These are phyloP conservation scores for Boletus bicolor DNA, from an alignment of 768 basidiomycete species.

Conservation along the genomic window DNA sequence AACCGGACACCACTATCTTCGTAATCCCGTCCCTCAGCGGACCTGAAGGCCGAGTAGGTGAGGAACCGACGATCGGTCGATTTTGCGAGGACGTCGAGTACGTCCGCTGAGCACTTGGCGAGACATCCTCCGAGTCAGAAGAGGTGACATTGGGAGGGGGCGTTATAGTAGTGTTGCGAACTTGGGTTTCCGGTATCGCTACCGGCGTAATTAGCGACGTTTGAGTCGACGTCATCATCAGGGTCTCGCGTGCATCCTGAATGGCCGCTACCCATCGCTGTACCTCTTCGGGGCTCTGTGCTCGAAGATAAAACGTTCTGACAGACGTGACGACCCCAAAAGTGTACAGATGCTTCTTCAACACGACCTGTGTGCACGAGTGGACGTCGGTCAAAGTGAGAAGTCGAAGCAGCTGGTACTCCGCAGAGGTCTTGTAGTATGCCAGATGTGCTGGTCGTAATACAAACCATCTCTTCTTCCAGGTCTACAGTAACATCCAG, in stretches of 20 bases:
- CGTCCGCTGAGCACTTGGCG: slow-evolving; percentile 42
- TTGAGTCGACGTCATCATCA: slow-evolving; percentile 62
- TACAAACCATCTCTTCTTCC: slow-evolving; percentile 99
- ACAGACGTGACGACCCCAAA: slow-evolving; percentile 90
- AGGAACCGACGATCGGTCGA: slow-evolving; percentile 37
- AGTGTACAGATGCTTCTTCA: slow-evolving; percentile 86
- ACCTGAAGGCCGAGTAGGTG: slow-evolving; percentile 42
- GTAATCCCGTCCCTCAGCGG: slow-evolving; percentile 49
- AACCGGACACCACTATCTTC: slow-evolving; percentile 83
- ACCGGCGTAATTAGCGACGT: slow-evolving; percentile 52
- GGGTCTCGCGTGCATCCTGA: slow-evolving; percentile 66
- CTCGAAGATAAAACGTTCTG: slow-evolving; percentile 90
- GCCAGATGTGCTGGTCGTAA: slow-evolving; percentile 87
- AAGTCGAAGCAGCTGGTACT: slow-evolving; percentile 88
- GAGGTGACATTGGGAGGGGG: slow-evolving; percentile 62
- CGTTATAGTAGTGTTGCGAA: slow-evolving; percentile 34
- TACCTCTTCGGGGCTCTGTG: slow-evolving; percentile 66
- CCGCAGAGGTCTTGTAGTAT: slow-evolving; percentile 94
- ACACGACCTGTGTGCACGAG: slow-evolving; percentile 78
- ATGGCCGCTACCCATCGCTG: slow-evolving; percentile 81
- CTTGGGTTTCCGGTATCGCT: slow-evolving; percentile 42
- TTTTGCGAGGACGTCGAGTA: slow-evolving; percentile 47
- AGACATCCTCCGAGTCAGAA: slow-evolving; percentile 76
- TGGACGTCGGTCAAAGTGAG: slow-evolving; percentile 87
- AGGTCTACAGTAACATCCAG: slow-evolving; percentile 55